These are phyloP conservation scores for Tolypocladium cylindrosporum DNA, from an alignment of 2,329 filamentous ascomycete genomes.

Conservation along the genomic window DNA sequence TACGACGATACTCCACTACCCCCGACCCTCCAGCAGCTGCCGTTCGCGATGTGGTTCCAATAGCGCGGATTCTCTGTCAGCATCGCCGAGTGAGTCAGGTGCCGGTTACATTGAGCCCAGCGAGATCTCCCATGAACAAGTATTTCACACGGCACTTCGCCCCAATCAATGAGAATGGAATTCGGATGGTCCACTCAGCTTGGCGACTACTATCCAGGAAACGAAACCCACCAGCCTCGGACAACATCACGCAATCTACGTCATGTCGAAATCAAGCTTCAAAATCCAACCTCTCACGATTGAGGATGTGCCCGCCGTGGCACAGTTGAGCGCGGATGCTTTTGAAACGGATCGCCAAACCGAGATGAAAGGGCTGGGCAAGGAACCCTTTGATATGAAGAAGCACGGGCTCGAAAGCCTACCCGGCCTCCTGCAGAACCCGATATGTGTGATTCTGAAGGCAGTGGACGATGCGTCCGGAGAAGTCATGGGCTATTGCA, in stretches of 20 bases:
- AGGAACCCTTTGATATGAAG: constrained; percentile 17
- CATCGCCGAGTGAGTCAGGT: background rate
- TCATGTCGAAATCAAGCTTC: constrained; percentile 10
- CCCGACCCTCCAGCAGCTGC: background rate
- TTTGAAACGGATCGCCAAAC: constrained; percentile 24
- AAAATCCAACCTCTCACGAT: constrained; percentile 11
- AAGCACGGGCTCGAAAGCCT: constrained; percentile 14
- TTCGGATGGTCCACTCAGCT: background rate
- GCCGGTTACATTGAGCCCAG: background rate
- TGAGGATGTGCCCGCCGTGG: constrained; percentile 18
- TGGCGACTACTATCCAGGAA: background rate
- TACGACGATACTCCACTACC: background rate
- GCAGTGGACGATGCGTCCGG: constrained; percentile 19
- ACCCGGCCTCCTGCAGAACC: constrained; percentile 11
- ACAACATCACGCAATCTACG: background rate
- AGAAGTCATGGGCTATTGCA: constrained; percentile 17
- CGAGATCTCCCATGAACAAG: background rate
- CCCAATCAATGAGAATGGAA: too few species aligned
- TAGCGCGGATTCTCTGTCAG: background rate
- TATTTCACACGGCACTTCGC: background rate
- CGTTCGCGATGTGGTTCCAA: background rate
- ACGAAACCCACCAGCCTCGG: background rate
- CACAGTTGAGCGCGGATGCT: constrained; percentile 16
- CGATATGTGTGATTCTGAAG: constrained; percentile 18
- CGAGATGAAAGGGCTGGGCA: constrained; percentile 22